Evolutionary conservation across 805 yeast genomes (phyloP), one percentile per base, ranked within the genome.

Genomic region (Debaryomyces prosopidis): DNA sequence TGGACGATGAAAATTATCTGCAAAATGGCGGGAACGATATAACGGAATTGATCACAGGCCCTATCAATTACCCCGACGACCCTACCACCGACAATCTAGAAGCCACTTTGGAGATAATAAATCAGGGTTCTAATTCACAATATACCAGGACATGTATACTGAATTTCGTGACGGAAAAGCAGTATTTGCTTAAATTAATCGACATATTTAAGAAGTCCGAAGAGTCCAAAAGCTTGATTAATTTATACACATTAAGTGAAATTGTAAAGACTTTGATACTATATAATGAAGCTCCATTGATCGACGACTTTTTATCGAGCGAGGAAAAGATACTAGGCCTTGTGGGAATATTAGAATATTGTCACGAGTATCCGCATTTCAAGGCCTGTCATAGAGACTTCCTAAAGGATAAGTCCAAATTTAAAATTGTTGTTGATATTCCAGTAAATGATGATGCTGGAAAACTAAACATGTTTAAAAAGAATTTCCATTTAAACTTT

Each of bases 281-380:
- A 23, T 84, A 85, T 65, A 89, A 87, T 57, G 97, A 91, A 40
- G 51, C 60, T 5, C 17, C 53, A 5, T 50, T 72, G 10, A 49
- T 72, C 11, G 75, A 69, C 38, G 65, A 63, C 36, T 58, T 72
- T 10, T 48, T 71, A 4, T 53, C 60, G 3, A 47, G 59, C 7
- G 73, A 69, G 40, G 59, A 58, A 8, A 67, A 63, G 33, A 58
- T 69, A 8, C 38, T 62, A 55, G 86, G 87, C 1, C 67, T 89
- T 3, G 77, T 85, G 10, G 96, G 96, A 1, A 85, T 89, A 10
- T 66, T 92, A 39, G 99, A 94, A 63, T 71, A 89, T 63, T 97
- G 94, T 62, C 87, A 94, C 0, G 96, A 88, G 45, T 89, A 79
- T 56, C 96, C 97, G 1, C 74, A 75, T 11, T 75, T 76, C 51